Evolutionary conservation across 2,329 filamentous ascomycete genomes (phyloP).

Genomic region (Microcera coccophila): DNA sequence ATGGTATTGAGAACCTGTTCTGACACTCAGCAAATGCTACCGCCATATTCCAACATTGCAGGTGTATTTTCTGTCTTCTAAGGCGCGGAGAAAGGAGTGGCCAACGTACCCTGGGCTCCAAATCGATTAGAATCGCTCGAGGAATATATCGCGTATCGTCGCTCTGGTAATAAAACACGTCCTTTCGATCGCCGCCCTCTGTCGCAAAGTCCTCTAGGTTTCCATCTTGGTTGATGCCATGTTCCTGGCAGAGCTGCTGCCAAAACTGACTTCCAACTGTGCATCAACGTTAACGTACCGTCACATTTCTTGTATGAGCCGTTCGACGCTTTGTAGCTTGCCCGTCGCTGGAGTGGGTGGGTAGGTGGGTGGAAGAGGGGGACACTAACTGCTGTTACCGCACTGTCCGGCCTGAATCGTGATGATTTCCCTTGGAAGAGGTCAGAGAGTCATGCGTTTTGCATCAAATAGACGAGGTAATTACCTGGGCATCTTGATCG

Average conservation of each 20-base stretch:
- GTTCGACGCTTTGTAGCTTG: not conserved
- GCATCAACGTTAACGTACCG: not conserved
- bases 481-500: conserved; percentile 26
- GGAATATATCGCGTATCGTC: conserved; percentile 99
- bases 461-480: not conserved
- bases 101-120: conserved; percentile 73
- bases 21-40: conserved; percentile 11
- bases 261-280: conserved; percentile 95
- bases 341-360: not conserved
- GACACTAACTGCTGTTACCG: conserved; percentile 90
- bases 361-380: conserved; percentile 8
- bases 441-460: not conserved
- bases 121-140: conserved; percentile 87
- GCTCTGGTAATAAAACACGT: conserved; percentile 99
- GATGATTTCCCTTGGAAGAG: conserved; percentile 79
- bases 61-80: too few species aligned
- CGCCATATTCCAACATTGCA: not conserved
- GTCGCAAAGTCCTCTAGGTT: conserved; percentile 97
- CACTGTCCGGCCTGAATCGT: conserved; percentile 98
- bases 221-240: conserved; percentile 95
- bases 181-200: conserved; percentile 94
- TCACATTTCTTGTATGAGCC: not conserved
- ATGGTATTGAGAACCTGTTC: conserved; percentile 78
- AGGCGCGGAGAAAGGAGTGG: not conserved
- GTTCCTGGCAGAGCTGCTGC: conserved; percentile 97